These are phyloP conservation scores for Amphirosellinia nigrospora DNA, from an alignment of 495 filamentous ascomycete genomes.

Conservation along the genomic window DNA sequence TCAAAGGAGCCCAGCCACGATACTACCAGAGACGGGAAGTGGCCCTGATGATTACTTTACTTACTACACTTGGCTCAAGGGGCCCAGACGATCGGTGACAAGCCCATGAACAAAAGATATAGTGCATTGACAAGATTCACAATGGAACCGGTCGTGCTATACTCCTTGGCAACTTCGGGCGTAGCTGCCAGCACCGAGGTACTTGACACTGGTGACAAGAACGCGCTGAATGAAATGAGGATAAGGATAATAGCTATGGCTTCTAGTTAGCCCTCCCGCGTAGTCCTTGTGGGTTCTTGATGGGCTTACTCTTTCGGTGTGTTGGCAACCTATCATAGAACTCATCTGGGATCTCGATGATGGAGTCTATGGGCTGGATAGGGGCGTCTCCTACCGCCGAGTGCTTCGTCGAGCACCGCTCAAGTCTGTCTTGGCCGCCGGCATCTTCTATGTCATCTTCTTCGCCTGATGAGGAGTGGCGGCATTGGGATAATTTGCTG, in stretches of 20 bases:
- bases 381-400: conserved; percentile 44
- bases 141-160: conserved; percentile 64
- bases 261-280: neutral
- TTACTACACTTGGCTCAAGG: conserved; percentile 67
- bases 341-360: conserved; percentile 51
- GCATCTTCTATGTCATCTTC: conserved; percentile 27
- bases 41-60: neutral
- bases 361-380: conserved; percentile 48
- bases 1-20: neutral
- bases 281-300: neutral
- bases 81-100: conserved; percentile 70
- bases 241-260: conserved; percentile 58
- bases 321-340: conserved; percentile 51
- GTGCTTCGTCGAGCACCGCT: conserved; percentile 40
- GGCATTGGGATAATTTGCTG: conserved; percentile 20
- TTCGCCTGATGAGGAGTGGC: conserved; percentile 29
- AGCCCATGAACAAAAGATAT: conserved; percentile 73
- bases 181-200: conserved; percentile 73
- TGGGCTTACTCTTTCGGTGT: conserved; percentile 22
- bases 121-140: conserved; percentile 74
- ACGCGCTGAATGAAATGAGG: conserved; percentile 70
- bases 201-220: conserved; percentile 70
- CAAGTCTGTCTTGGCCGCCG: conserved; percentile 28
- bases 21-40: neutral
- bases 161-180: conserved; percentile 70